These are phyloP conservation scores for Scheffersomyces coipomensis DNA, from an alignment of 805 yeast genomes.

Conservation along the genomic window DNA sequence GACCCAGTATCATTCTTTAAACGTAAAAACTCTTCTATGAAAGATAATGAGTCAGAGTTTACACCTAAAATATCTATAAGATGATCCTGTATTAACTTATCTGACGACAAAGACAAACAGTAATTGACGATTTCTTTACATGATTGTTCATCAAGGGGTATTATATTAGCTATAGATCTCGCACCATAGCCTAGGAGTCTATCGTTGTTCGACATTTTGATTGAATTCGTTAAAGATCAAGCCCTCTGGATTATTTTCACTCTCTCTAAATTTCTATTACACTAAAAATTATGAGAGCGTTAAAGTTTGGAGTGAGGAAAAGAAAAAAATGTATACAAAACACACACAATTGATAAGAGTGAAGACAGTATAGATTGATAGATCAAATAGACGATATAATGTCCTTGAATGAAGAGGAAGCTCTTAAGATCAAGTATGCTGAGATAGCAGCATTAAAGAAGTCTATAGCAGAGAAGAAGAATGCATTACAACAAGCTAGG, in stretches of 20 bases:
- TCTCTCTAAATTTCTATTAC: too few relatives aligned
- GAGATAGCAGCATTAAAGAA: slow-evolving; percentile 27
- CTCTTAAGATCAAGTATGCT: slow-evolving; percentile 22
- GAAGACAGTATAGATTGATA: too few relatives aligned
- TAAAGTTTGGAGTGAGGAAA: too few relatives aligned
- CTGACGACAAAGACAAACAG: slow-evolving; percentile 44
- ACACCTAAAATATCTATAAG: slow-evolving; percentile 58
- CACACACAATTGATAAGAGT: too few relatives aligned
- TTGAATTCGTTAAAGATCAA: too few relatives aligned
- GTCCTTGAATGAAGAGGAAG: slow-evolving; percentile 8
- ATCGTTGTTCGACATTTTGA: too few relatives aligned
- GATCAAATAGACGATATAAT: slow-evolving; percentile 7
- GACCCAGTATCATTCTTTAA: slow-evolving; percentile 17
- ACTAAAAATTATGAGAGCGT: too few relatives aligned
- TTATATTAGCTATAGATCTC: slow-evolving; percentile 28
- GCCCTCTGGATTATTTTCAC: too few relatives aligned
- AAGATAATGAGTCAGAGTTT: slow-evolving; percentile 49
- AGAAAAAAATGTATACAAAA: too few relatives aligned
- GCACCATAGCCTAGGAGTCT: slow-evolving; percentile 25
- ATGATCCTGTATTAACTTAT: slow-evolving; percentile 50
- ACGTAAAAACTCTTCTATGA: slow-evolving; percentile 44
- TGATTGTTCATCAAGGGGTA: slow-evolving; percentile 61
- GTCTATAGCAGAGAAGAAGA: slow-evolving; percentile 20
- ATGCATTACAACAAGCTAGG: slow-evolving; percentile 4
- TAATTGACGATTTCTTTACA: slow-evolving; percentile 55